Conservation (phyloP, 768 basidiomycete genomes). For the Trametes coccinea region DNA sequence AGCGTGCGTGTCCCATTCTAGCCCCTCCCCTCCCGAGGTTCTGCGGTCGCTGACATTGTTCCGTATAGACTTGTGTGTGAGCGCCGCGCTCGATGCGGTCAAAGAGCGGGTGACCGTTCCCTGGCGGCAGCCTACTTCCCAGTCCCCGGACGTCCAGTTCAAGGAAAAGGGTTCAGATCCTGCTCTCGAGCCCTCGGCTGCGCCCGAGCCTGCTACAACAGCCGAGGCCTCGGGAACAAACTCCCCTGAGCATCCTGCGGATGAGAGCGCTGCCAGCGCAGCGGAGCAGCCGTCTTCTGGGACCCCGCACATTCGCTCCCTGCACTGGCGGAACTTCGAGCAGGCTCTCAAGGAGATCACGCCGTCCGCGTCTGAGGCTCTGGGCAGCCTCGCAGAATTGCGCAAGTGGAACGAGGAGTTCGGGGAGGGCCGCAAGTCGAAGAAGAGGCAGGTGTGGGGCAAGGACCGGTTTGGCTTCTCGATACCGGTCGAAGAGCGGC, state of each 20-base stretch:
- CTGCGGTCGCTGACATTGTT: slow-evolving; percentile 16
- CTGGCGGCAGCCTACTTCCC: slow-evolving; percentile 48
- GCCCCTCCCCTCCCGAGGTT: background rate
- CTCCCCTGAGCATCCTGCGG: background rate
- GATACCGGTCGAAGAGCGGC: slow-evolving; percentile 32
- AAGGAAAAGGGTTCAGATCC: background rate
- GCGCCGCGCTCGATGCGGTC: slow-evolving; percentile 87
- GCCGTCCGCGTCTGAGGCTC: slow-evolving; percentile 81
- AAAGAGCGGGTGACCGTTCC: slow-evolving; percentile 83
- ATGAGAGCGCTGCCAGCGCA: slow-evolving; percentile 8
- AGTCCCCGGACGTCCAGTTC: background rate
- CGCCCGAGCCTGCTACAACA: slow-evolving; percentile 1
- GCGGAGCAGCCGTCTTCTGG: slow-evolving; percentile 6
- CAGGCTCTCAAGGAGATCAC: slow-evolving; percentile 89
- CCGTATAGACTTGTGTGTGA: slow-evolving; percentile 85
- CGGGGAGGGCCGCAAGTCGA: slow-evolving; percentile 77
- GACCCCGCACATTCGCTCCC: slow-evolving; percentile 33
- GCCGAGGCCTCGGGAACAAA: slow-evolving; percentile 3
- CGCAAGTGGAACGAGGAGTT: slow-evolving; percentile 94
- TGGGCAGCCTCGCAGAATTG: slow-evolving; percentile 73
- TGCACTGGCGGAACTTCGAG: slow-evolving; percentile 67
- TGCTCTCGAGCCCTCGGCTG: background rate
- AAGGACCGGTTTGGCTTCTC: slow-evolving; percentile 88
- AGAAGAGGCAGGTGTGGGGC: slow-evolving; percentile 76
- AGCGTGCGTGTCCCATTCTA: slow-evolving; percentile 58